Evolutionary conservation across 2,329 filamentous ascomycete genomes (phyloP).

Genomic region (Coniella lustricola): DNA sequence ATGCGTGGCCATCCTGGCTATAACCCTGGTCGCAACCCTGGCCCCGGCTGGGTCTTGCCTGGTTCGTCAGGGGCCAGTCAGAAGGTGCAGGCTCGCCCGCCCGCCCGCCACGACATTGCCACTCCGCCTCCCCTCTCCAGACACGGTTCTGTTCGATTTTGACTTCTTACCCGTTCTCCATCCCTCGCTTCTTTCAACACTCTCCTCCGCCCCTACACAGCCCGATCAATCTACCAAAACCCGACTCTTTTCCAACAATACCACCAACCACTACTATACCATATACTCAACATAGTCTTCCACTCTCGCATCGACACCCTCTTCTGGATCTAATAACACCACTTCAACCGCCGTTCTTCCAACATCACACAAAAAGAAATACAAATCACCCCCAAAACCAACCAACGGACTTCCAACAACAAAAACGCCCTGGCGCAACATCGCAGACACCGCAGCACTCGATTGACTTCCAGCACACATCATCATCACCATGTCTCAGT

Average conservation of each 20-base stretch:
- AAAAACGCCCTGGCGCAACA: background rate
- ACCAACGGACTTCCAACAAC: background rate
- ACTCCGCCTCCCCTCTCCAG: background rate
- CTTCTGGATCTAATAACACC: slow-evolving; percentile 8
- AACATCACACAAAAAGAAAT: background rate
- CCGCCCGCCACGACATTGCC: too few species aligned
- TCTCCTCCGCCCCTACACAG: background rate
- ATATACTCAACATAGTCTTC: background rate
- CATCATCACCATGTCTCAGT: slow-evolving; percentile 50
- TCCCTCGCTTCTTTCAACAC: background rate
- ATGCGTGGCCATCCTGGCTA: slow-evolving; percentile 1
- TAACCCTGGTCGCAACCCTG: too few species aligned
- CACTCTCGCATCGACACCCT: background rate
- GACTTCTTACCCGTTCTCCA: background rate
- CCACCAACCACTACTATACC: background rate
- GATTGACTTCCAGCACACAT: background rate
- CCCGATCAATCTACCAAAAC: background rate
- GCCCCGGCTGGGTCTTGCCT: too few species aligned
- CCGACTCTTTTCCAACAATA: background rate
- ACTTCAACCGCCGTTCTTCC: slow-evolving; percentile 7
- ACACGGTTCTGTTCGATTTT: background rate
- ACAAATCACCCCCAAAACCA: background rate
- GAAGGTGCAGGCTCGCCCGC: too few species aligned
- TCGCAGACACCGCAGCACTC: background rate
- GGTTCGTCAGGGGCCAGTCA: too few species aligned